A percentile compares a stretch with the other conserved stretches of the same genome.
Evolutionary conservation across 345 rosid genomes (phyloP).

Genomic region (Camelina laxa): DNA sequence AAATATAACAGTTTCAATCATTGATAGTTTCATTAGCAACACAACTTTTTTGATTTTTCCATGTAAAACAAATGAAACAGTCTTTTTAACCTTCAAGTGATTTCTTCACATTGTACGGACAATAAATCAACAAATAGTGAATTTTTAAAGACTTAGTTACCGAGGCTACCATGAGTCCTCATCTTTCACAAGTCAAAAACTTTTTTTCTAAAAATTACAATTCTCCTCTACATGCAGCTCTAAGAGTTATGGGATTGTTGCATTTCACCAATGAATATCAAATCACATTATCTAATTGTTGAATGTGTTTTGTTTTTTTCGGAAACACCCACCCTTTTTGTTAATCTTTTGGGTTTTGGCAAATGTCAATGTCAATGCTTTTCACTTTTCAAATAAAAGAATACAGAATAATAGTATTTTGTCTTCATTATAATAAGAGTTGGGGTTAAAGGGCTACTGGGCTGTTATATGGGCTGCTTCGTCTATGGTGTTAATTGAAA

Average conservation of each 20-base stretch:
- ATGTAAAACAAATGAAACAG: too few relatives aligned
- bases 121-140: too few relatives aligned
- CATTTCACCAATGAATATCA: constrained; percentile 1
- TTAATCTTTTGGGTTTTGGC: background rate
- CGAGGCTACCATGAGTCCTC: background rate
- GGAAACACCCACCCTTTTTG: background rate
- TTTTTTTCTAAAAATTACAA: background rate
- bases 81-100: too few relatives aligned
- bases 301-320: background rate
- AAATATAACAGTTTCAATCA: too few relatives aligned
- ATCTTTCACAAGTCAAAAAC: background rate
- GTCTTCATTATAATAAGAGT: background rate
- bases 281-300: background rate
- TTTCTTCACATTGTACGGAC: too few relatives aligned
- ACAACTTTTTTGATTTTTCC: too few relatives aligned
- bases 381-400: background rate
- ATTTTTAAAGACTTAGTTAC: too few relatives aligned
- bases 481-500: background rate
- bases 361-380: background rate
- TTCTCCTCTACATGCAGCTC: background rate
- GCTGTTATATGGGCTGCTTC: constrained; percentile 2
- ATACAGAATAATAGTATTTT: background rate
- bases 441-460: constrained; percentile 2
- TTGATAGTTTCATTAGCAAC: too few relatives aligned
- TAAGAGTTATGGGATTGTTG: background rate